Base-by-base conservation (phyloP, 306 rosid species). In the Castanea crenata region DNA sequence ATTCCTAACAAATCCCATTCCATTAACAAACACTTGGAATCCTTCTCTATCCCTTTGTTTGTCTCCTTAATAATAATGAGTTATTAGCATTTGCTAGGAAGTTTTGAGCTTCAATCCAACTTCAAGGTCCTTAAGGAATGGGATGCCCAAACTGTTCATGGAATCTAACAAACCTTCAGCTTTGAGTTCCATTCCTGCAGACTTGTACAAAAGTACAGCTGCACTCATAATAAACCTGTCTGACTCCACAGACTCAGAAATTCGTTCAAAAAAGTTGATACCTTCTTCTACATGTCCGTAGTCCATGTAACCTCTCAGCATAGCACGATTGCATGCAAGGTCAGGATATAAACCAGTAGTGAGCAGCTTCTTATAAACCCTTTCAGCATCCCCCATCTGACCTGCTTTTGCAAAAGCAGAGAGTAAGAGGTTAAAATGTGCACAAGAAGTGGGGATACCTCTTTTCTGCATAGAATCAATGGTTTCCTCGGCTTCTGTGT, bases 211-310 rank as follows among this genome's bases (percentile, higher is more conserved):
- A 78, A 87, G 97, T 80, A 91, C 95, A 52, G 87, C 98, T 41
- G 93, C 93, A 85, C 97, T 94, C 91, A 86, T 68, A 74, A 92
- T 84, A 79, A 89, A 94, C 86, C 80, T 79, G 85, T 94, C 97
- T 21, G 85, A 81, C 71, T 80, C 81, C 62, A 71, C 71, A 73
- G 78, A 84, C 65, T 86, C 80, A 35, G 78, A 71, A 74, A 90
- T 69, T 29, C 86, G 83, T 85, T 92, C 93, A 10, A 87, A 89
- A 75, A 92, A 88, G 55, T 76, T 63, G 77, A 88, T 88, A 63
- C 98, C 98, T 81, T 87, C 90, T 82, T 83, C 82, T 61, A 88
- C 86, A 62, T 12, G 81, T 44, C 92, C 89, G 51, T 86, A 86
- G 72, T 91, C 89, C 87, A 94, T 74, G 84, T 91, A 92, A 73